A percentile compares a stretch with the other conserved stretches of the same genome.
Conservation (phyloP, 495 filamentous ascomycete species). For the Xylaria grammica region DNA sequence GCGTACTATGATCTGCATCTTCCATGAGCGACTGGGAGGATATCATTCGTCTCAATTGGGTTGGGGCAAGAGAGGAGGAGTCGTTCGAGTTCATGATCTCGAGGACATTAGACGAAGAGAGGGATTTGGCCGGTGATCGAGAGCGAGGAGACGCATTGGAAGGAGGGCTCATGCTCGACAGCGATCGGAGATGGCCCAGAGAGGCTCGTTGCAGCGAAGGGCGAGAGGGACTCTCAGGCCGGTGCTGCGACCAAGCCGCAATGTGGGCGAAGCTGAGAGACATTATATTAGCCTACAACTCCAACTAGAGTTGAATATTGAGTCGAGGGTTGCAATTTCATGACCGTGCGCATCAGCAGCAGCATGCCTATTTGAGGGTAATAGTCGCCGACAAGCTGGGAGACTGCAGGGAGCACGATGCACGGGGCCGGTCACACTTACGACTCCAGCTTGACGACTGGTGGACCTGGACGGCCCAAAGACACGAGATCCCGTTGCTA, state of each 20-base stretch:
- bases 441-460: conserved; percentile 44
- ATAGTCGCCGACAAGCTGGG: conserved; percentile 1
- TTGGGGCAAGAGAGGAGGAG: conserved; percentile 31
- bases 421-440: conserved; percentile 28
- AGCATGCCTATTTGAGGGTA: conserved; percentile 1
- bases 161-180: conserved; percentile 49
- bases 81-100: conserved; percentile 33
- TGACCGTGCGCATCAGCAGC: conserved; percentile 5
- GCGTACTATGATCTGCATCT: conserved; percentile 53
- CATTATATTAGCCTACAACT: conserved; percentile 37
- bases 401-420: conserved; percentile 10
- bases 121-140: conserved; percentile 36
- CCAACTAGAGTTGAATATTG: not conserved
- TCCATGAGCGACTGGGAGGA: conserved; percentile 44
- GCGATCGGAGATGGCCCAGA: conserved; percentile 54
- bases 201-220: conserved; percentile 41
- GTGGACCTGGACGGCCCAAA: conserved; percentile 36
- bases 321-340: conserved; percentile 6
- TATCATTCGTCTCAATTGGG: conserved; percentile 37
- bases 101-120: conserved; percentile 36
- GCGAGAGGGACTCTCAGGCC: conserved; percentile 38
- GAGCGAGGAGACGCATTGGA: conserved; percentile 38
- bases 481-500: conserved; percentile 31
- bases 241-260: conserved; percentile 57
- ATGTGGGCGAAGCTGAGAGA: conserved; percentile 54